phyloP scores from a whole-genome alignment of 768 basidiomycete genomes.

The Pleurotus pulmonarius region DNA sequence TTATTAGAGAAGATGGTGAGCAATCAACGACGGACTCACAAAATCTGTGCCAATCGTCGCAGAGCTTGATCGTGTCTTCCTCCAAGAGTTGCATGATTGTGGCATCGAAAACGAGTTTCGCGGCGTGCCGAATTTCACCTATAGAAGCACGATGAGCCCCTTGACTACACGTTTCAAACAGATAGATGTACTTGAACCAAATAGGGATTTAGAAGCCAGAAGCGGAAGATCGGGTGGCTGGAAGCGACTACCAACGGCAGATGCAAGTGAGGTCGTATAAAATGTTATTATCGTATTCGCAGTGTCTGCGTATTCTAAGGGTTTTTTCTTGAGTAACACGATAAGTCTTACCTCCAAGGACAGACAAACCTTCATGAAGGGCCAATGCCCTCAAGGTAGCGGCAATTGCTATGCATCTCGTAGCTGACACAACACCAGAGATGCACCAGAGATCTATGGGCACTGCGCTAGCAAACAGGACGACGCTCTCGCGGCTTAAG shows the following conservation, averaged over 20 bases:
- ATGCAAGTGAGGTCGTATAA: constrained; percentile 70
- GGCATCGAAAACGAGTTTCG: constrained; percentile 76
- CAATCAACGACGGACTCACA: constrained; percentile 34
- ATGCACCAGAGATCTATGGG: constrained; percentile 64
- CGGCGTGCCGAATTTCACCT: constrained; percentile 78
- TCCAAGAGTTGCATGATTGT: constrained; percentile 65
- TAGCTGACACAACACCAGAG: constrained; percentile 67
- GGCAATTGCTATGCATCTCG: constrained; percentile 63
- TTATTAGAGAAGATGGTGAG: neutral
- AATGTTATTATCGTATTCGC: constrained; percentile 77
- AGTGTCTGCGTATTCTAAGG: constrained; percentile 59
- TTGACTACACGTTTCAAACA: neutral
- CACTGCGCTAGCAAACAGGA: constrained; percentile 33
- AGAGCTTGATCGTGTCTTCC: constrained; percentile 52
- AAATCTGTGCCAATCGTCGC: constrained; percentile 62
- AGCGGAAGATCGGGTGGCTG: constrained; percentile 67
- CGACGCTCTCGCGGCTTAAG: constrained; percentile 34
- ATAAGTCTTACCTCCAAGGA: neutral
- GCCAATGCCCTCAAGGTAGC: constrained; percentile 67
- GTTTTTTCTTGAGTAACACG: constrained; percentile 7
- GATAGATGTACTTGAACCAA: constrained; percentile 55
- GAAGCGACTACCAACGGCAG: constrained; percentile 56
- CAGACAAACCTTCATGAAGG: constrained; percentile 58
- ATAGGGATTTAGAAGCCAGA: constrained; percentile 75
- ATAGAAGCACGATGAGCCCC: constrained; percentile 10